Conservation (phyloP, 164 flowering plant genomes). For the Nymphaea colorata region DNA sequence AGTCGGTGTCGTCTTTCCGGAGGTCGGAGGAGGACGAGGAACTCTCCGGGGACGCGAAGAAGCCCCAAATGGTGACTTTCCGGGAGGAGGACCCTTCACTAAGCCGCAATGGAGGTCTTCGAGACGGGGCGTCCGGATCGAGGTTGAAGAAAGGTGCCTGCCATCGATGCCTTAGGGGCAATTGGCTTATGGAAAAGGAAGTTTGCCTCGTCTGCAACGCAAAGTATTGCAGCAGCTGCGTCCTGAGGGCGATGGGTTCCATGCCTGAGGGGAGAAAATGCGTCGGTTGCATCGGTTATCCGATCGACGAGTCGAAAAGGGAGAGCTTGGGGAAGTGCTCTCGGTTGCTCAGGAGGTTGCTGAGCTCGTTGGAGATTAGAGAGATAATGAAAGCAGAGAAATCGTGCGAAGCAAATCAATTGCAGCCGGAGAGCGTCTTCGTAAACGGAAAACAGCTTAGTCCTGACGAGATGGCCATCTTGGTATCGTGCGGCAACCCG, state of each 20-base stretch:
- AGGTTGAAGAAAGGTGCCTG: slow-evolving; percentile 52
- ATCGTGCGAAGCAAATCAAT: slow-evolving; percentile 75
- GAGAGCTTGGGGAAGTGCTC: slow-evolving; percentile 77
- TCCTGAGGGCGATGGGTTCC: slow-evolving; percentile 97
- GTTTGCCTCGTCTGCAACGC: slow-evolving; percentile 90
- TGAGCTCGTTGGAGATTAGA: slow-evolving; percentile 58
- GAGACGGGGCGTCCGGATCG: background rate
- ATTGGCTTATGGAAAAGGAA: slow-evolving; percentile 85
- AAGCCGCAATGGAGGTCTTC: background rate
- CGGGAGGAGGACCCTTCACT: background rate
- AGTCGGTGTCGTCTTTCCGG: background rate
- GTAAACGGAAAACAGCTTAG: slow-evolving; percentile 77
- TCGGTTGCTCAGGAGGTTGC: slow-evolving; percentile 70
- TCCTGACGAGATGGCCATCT: slow-evolving; percentile 57
- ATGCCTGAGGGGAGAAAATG: slow-evolving; percentile 99
- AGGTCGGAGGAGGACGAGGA: background rate
- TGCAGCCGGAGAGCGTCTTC: slow-evolving; percentile 62
- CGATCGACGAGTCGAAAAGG: slow-evolving; percentile 73
- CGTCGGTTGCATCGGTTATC: slow-evolving; percentile 73
- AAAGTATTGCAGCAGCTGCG: slow-evolving; percentile 83
- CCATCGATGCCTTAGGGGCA: slow-evolving; percentile 77
- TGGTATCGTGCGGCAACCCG: slow-evolving; percentile 77
- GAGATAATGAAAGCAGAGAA: slow-evolving; percentile 88
- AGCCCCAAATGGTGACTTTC: background rate
- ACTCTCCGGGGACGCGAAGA: background rate